Base-by-base conservation (phyloP, 352 stramenopile genomes). In the Aphanomyces cochlioides region DNA sequence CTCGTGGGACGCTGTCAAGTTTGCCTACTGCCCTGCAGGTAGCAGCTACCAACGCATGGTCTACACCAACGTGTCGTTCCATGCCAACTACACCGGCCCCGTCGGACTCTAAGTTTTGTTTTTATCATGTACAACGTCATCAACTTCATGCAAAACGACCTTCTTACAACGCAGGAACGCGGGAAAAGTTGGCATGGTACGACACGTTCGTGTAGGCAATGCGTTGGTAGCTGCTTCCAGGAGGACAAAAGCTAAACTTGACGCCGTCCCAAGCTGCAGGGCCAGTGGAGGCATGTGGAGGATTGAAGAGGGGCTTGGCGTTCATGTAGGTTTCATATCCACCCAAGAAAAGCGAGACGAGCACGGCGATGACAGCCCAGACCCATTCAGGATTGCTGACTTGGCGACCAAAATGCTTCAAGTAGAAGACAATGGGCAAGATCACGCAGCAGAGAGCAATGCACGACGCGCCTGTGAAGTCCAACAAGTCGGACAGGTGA, bases 391-490 rank as follows among this genome's bases (percentile, higher is more conserved):
- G 50, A 28, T 21, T 34, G 21, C 15, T 37, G 8, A 69, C 47
- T 41, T 38, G 21, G 15, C 17, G n/a, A 13, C 54, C 66, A 19
- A 73, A 69, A 15, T 37, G 34, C 50, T 69, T 69, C 43, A 69
- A 47, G 50, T 69, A 69, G 43, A 69, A 69, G 13, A 69, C 50
- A 5, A 69, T 69, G 36, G 63, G 63, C 43, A 69, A 37, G n/a
- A 69, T 59, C 63, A 69, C 59, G 45, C 63, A 69, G 13, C 43
- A 47, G 34, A 47, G 53, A 5, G 63, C 54, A 15, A 47, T 69
- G 37, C 37, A 50, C 34, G 63, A 69, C 6, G 63, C 63, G 19
- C 63, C 63, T 17, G 47, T 47, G 21, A 69, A 69, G n/a, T 69
- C 63, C 7, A 69, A 21, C 6, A 69, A 43, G 41, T 69, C 63